These are phyloP conservation scores for Sporobolomyces roseus DNA, from an alignment of 768 basidiomycete species.

Conservation along the genomic window DNA sequence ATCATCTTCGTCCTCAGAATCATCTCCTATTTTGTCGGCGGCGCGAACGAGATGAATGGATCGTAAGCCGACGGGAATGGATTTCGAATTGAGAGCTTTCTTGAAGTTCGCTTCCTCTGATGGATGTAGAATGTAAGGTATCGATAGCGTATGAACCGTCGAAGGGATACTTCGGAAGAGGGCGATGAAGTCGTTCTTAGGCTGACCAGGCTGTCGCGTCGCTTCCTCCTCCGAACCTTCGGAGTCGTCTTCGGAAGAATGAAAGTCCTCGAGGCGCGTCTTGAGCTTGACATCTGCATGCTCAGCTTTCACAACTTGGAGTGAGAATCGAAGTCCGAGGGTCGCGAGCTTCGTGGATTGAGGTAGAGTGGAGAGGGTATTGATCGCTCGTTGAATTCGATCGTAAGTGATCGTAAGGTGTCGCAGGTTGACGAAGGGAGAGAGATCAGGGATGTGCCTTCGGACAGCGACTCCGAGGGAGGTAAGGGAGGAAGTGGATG, in stretches of 20 bases:
- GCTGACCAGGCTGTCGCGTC: too few relatives aligned
- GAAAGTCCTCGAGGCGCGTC: background rate
- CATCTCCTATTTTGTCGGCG: background rate
- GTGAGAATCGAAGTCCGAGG: background rate
- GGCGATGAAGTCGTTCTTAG: too few relatives aligned
- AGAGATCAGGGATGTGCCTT: background rate
- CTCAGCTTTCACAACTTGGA: background rate
- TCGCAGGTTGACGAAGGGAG: background rate
- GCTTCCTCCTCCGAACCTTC: too few relatives aligned
- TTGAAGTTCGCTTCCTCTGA: too few relatives aligned
- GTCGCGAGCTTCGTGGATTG: background rate
- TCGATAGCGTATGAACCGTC: too few relatives aligned
- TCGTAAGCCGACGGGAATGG: background rate
- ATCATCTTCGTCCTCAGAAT: too few relatives aligned
- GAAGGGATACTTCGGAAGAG: too few relatives aligned
- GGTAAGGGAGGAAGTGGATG: background rate
- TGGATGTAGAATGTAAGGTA: too few relatives aligned
- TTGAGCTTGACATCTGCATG: too few relatives aligned
- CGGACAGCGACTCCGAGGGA: constrained; percentile 3
- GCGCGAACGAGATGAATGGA: background rate
- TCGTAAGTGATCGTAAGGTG: constrained; percentile 1
- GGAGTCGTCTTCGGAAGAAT: too few relatives aligned
- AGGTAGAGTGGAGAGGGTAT: background rate
- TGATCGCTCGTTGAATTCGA: background rate
- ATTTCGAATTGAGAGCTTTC: background rate